Conservation (phyloP, 2,329 filamentous ascomycete species). For the Arthrobotrys conoides region DNA sequence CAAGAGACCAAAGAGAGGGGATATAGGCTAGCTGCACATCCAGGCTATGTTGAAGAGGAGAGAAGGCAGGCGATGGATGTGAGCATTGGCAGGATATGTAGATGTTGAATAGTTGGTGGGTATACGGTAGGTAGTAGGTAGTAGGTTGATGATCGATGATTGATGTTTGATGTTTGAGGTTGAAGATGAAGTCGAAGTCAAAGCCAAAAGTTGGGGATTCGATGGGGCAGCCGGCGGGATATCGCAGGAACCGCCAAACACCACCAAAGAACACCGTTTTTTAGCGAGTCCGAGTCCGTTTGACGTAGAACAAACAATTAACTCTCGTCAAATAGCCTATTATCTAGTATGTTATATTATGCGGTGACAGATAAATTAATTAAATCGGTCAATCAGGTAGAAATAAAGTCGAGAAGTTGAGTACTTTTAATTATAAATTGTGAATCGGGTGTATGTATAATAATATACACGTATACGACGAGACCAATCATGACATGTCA, state of each 20-base stretch:
- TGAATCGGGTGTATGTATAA: no score
- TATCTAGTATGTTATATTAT: no score
- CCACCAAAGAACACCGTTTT: neutral
- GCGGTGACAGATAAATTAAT: no score
- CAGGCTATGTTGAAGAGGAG: conserved; percentile 35
- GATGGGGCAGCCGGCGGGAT: conserved; percentile 20
- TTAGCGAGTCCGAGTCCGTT: conserved; percentile 34
- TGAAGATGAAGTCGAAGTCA: neutral
- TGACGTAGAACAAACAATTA: neutral
- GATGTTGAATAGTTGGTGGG: neutral
- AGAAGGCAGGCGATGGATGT: conserved; percentile 3
- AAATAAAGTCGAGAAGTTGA: no score
- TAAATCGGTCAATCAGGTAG: no score
- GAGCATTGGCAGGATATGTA: conserved; percentile 27
- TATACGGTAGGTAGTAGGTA: neutral
- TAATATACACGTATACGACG: no score
- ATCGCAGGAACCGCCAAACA: conserved; percentile 12
- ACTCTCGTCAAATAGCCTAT: neutral
- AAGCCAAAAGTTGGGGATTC: conserved; percentile 33
- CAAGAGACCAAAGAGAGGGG: neutral
- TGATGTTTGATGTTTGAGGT: neutral
- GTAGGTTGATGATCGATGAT: no score
- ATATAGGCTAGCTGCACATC: conserved; percentile 1
- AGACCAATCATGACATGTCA: neutral
- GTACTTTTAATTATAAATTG: no score